Percentiles rank a stretch among this genome's conserved stretches.
phyloP scores from a whole-genome alignment of 164 flowering plant species.

The Berberis thunbergii region DNA sequence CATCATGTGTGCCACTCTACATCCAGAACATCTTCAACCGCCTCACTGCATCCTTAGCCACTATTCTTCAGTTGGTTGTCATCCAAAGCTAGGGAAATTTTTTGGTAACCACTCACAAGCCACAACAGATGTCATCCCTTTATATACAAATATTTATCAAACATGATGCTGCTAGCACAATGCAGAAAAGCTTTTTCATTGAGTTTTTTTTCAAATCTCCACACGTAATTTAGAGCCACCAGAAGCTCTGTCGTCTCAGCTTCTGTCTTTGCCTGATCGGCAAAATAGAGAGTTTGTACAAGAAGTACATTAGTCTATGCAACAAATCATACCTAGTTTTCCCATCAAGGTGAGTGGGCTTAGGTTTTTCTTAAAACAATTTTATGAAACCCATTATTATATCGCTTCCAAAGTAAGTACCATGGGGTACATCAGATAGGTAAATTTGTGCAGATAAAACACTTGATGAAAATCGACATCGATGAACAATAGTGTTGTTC shows the following conservation, averaged over 20 bases:
- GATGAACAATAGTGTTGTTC: too few species aligned
- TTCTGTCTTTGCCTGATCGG: conserved; percentile 79
- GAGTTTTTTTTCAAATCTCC: conserved; percentile 68
- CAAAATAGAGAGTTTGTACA: conserved; percentile 81
- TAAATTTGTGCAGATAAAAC: too few species aligned
- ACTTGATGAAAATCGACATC: too few species aligned
- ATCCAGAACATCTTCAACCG: conserved; percentile 5
- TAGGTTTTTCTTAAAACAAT: too few species aligned
- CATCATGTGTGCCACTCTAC: background rate
- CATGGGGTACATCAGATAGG: too few species aligned
- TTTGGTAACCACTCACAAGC: background rate
- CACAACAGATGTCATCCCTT: conserved; percentile 19
- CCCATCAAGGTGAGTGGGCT: too few species aligned
- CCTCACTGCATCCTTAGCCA: background rate
- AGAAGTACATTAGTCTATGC: conserved; percentile 41
- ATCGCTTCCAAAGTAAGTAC: too few species aligned
- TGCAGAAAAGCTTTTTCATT: conserved; percentile 48
- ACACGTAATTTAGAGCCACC: conserved; percentile 80
- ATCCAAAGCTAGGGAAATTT: background rate
- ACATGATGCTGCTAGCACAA: conserved; percentile 35
- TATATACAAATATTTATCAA: conserved; percentile 37
- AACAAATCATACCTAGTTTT: too few species aligned
- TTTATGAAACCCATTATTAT: too few species aligned
- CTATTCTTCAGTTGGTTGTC: conserved; percentile 1
- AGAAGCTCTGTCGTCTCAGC: conserved; percentile 78